Base-by-base conservation (phyloP, 2,329 filamentous ascomycete genomes). In the Neofusicoccum ribis region DNA sequence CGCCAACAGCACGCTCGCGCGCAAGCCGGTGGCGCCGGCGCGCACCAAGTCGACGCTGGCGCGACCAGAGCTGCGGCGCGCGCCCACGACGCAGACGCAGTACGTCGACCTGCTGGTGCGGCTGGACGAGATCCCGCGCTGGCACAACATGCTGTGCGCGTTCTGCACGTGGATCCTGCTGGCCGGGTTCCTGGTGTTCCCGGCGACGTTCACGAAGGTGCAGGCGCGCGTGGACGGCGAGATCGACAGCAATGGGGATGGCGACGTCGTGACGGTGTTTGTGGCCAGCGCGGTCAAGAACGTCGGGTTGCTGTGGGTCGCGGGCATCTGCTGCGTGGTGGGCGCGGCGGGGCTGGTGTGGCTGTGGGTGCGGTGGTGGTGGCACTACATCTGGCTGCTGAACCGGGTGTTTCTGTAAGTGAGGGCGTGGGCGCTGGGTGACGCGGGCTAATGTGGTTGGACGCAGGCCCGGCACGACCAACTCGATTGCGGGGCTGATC, bases 331-430 rank as follows among this genome's bases (percentile, higher is more conserved):
- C 36, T 82, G 83, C 65, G 74, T 73, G 7, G 65, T 81, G 4
- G 81, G 81, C 3, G 69, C 72, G 1, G 51, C 75, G 1, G 80
- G 82, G 3, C 81, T 82, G 70, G 59, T 77, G 2, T 77, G 74
- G 70, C 73, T 86, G n/a, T 83, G 78, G 67, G 73, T 77, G 60
- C 72, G 75, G 20, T 82, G 82, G 73, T 72, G 79, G 44, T 69
- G 72, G 15, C 86, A 86, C 68, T 85, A 85, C 65, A 77, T 85
- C 17, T 87, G 83, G 84, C 74, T 86, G 23, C 76, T 84, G 8
- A 84, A 85, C 70, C 77, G 79, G 64, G 74, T 86, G 12, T 84
- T 86, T 68, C 66, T 84, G 67, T 60, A 8, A 60, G 56, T 44
- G 52, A 5, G 20, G 17, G 15, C 39, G 6, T 17, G n/a, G n/a